Conservation (phyloP, 1,284 basidiomycete species). For the Phellinidium pouzarii region DNA sequence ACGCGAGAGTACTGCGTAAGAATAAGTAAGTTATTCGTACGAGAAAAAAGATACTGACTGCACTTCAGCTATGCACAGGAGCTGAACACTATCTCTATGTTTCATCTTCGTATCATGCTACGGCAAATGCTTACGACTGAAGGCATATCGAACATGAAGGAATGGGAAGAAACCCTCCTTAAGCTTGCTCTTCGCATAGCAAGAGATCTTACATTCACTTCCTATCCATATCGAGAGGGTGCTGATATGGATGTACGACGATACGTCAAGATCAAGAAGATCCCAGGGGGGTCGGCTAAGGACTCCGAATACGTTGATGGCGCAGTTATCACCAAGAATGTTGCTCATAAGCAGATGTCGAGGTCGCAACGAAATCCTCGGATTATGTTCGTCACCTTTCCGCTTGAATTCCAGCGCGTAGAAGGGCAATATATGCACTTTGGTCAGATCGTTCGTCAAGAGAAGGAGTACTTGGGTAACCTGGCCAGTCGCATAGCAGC, state of each 20-base stretch:
- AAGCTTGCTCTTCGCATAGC: constrained; percentile 77
- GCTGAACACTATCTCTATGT: constrained; percentile 78
- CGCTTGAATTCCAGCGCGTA: constrained; percentile 90
- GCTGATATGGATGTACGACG: constrained; percentile 93
- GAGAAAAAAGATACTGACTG: constrained; percentile 1
- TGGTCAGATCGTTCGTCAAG: constrained; percentile 88
- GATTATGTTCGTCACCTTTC: constrained; percentile 94
- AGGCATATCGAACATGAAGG: constrained; percentile 65
- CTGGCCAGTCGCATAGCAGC: constrained; percentile 87
- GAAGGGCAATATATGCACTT: constrained; percentile 95
- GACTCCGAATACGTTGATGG: constrained; percentile 98
- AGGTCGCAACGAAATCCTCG: constrained; percentile 71
- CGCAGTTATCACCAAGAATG: constrained; percentile 96
- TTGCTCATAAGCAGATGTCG: constrained; percentile 89
- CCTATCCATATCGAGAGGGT: constrained; percentile 67
- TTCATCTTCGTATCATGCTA: constrained; percentile 83
- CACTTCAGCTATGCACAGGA: constrained; percentile 65
- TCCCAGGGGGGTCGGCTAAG: constrained; percentile 86
- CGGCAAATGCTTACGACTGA: constrained; percentile 80
- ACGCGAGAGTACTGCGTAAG: constrained; percentile 77
- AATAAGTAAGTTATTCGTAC: constrained; percentile 17
- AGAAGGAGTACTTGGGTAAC: constrained; percentile 90
- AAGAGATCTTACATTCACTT: constrained; percentile 68
- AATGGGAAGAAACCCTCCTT: constrained; percentile 84
- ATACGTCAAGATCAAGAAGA: constrained; percentile 98